Evolutionary conservation across 2,329 filamentous ascomycete genomes (phyloP).

Genomic region (Fusarium kyushuense): DNA sequence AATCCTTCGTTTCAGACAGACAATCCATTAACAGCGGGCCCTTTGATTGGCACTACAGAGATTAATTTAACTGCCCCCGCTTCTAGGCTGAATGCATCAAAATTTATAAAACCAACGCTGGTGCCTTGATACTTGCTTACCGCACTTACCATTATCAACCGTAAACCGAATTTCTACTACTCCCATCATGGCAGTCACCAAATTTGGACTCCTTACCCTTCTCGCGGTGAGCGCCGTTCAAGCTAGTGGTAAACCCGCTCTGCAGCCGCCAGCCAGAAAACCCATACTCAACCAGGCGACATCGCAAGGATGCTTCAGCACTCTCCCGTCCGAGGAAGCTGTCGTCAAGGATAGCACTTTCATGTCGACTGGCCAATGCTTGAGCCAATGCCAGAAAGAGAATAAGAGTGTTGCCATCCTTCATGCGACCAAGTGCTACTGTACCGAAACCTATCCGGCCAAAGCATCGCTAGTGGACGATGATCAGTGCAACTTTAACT

Average conservation of each 20-base stretch:
- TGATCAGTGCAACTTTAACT: constrained; percentile 25
- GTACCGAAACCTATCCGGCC: constrained; percentile 31
- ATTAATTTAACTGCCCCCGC: constrained; percentile 7
- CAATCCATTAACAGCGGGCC: not conserved
- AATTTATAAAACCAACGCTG: constrained; percentile 1
- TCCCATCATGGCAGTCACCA: not conserved
- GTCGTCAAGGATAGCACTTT: not conserved
- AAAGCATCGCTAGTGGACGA: constrained; percentile 16
- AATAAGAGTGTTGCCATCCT: constrained; percentile 8
- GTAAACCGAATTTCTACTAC: not conserved
- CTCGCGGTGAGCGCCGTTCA: not conserved
- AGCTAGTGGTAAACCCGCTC: not conserved
- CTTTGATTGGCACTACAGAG: not conserved
- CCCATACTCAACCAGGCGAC: not conserved
- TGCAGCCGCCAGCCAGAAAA: constrained; percentile 52
- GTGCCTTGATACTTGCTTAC: not conserved
- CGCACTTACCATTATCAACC: not conserved
- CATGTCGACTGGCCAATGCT: constrained; percentile 12
- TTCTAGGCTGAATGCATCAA: not conserved
- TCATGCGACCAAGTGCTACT: constrained; percentile 17
- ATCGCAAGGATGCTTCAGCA: constrained; percentile 34
- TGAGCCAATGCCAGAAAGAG: not conserved
- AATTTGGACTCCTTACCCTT: not conserved
- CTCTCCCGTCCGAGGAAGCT: not conserved
- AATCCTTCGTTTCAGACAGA: constrained; percentile 24